phyloP scores from a whole-genome alignment of 164 flowering plant genomes.

The Euptelea pleiosperma region DNA sequence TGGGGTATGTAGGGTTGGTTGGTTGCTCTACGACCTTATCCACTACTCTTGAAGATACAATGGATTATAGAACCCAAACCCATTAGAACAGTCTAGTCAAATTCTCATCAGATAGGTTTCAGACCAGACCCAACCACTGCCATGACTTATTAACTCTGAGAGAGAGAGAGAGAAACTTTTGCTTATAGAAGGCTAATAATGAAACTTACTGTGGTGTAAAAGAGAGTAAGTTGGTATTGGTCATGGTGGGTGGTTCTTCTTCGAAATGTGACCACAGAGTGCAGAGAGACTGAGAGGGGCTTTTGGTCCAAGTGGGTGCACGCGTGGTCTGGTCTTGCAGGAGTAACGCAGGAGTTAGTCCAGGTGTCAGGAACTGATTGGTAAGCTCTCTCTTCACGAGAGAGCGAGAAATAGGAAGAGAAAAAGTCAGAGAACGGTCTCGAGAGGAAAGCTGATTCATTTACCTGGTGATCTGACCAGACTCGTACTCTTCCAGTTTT shows the following conservation, averaged over 20 bases:
- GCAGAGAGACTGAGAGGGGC: background rate
- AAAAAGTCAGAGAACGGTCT: no score
- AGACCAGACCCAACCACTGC: background rate
- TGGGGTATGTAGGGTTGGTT: conserved; percentile 1
- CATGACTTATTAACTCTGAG: background rate
- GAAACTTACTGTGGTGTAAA: background rate
- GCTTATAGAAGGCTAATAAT: background rate
- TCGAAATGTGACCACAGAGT: background rate
- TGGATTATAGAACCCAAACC: background rate
- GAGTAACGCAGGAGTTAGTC: no score
- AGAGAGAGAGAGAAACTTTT: background rate
- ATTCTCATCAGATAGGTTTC: background rate
- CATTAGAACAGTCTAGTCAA: background rate
- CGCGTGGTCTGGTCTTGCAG: no score
- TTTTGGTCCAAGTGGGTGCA: conserved; percentile 7
- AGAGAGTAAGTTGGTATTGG: background rate
- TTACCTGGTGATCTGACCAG: background rate
- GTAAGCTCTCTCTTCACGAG: background rate
- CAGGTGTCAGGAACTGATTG: background rate
- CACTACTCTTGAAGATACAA: background rate
- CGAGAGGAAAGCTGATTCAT: background rate
- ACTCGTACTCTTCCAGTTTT: conserved; percentile 24
- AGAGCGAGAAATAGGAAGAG: background rate
- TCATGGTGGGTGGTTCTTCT: background rate
- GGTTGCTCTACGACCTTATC: background rate